Conservation (phyloP, 2,329 filamentous ascomycete species). For the Ceratocystis lukuohia region DNA sequence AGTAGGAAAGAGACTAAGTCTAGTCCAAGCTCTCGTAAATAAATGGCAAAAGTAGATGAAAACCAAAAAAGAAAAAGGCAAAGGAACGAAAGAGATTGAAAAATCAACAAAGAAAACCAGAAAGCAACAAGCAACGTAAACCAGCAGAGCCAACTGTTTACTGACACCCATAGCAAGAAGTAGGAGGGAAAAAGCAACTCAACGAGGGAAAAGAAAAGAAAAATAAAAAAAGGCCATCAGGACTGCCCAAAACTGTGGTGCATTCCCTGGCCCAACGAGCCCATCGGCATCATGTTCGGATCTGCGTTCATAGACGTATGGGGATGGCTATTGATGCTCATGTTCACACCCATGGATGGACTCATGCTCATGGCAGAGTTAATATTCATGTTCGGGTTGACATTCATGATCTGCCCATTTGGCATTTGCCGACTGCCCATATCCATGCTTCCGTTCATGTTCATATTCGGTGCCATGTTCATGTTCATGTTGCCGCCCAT, state of each 20-base stretch:
- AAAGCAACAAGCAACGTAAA: not conserved
- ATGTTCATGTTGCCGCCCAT: not conserved
- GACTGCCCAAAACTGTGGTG: constrained; percentile 1
- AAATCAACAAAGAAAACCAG: not conserved
- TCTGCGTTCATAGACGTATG: not conserved
- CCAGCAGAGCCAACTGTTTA: not conserved
- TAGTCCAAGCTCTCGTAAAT: not conserved
- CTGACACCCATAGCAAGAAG: not conserved
- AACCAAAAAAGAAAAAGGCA: not conserved
- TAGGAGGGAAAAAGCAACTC: not conserved
- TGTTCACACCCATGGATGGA: not conserved
- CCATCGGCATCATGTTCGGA: not conserved
- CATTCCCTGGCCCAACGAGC: not conserved
- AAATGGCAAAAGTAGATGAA: not conserved
- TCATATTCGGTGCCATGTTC: not conserved
- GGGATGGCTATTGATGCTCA: not conserved
- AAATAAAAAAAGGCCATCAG: not conserved
- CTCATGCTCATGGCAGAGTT: not conserved
- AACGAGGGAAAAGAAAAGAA: not conserved
- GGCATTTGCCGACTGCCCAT: not conserved
- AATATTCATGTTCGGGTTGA: not conserved
- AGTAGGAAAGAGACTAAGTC: too few species aligned
- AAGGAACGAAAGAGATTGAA: not conserved
- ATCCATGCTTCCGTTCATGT: not conserved
- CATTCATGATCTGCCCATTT: not conserved